Evolutionary conservation across 441 rosid species (phyloP).

Genomic region (Melastoma candidum): DNA sequence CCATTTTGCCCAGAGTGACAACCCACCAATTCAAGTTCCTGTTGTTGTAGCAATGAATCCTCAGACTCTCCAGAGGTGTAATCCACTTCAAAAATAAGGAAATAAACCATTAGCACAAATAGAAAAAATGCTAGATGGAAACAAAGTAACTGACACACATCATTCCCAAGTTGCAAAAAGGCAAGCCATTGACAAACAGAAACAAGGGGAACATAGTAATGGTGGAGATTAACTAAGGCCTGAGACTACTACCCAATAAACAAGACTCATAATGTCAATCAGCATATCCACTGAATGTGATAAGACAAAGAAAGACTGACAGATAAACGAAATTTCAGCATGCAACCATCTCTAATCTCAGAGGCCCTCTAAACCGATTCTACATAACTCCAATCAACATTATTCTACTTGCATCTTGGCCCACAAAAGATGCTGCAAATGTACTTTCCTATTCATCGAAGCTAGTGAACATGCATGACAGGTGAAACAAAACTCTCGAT

Average conservation of each 20-base stretch:
- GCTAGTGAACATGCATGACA: too few species aligned
- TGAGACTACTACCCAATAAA: not conserved
- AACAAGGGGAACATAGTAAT: too few species aligned
- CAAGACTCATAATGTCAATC: too few species aligned
- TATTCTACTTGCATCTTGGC: too few species aligned
- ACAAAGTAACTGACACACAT: not conserved
- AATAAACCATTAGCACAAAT: constrained; percentile 3
- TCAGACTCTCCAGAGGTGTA: constrained; percentile 37
- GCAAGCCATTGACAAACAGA: too few species aligned
- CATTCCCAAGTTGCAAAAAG: not conserved
- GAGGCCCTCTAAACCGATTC: too few species aligned
- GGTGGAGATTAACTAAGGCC: not conserved
- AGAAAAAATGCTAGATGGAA: not conserved
- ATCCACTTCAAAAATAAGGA: constrained; percentile 36
- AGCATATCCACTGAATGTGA: too few species aligned
- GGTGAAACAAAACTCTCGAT: not conserved
- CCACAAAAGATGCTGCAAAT: too few species aligned
- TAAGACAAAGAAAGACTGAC: not conserved
- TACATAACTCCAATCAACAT: too few species aligned
- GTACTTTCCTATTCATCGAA: too few species aligned
- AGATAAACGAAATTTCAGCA: not conserved
- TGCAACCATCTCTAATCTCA: too few species aligned
- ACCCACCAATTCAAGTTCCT: constrained; percentile 32
- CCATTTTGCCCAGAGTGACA: constrained; percentile 31
- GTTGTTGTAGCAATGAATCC: constrained; percentile 28